Evolutionary conservation across 768 basidiomycete species (phyloP).

Genomic region (Amanita thiersii): DNA sequence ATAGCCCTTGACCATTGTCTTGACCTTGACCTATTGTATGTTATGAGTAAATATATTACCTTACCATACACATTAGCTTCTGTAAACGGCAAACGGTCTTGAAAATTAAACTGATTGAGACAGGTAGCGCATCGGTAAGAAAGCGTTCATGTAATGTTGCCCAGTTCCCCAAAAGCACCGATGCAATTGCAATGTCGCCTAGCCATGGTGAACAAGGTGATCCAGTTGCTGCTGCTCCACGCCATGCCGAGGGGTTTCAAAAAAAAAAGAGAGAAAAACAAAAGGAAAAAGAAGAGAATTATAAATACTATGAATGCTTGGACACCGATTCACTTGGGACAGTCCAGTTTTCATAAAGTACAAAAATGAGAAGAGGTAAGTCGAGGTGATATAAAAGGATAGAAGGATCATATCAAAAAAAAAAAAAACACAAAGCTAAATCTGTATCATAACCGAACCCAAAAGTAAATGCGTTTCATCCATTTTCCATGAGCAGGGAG

Average conservation of each 20-base stretch:
- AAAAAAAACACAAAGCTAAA: conserved; percentile 7
- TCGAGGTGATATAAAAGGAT: conserved; percentile 14
- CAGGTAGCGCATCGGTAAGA: too few relatives aligned
- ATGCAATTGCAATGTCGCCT: too few relatives aligned
- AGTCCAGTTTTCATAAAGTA: conserved; percentile 11
- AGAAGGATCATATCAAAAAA: conserved; percentile 11
- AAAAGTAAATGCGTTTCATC: conserved; percentile 4
- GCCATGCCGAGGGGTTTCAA: background rate
- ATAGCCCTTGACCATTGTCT: too few relatives aligned
- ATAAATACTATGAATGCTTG: background rate
- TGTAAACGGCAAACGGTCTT: too few relatives aligned
- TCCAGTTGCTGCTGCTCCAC: background rate
- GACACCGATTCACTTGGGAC: background rate
- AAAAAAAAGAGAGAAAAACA: background rate
- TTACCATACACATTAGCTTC: too few relatives aligned
- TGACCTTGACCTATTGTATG: too few relatives aligned
- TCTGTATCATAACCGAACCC: conserved; percentile 5
- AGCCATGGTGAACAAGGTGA: too few relatives aligned
- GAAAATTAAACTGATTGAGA: too few relatives aligned
- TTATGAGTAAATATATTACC: too few relatives aligned
- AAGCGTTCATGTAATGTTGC: too few relatives aligned
- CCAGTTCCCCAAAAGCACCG: too few relatives aligned
- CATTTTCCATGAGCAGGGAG: conserved; percentile 4
- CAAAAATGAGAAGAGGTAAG: conserved; percentile 15
- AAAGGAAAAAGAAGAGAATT: background rate